Base-by-base conservation (phyloP, 1,284 basidiomycete species). In the Leccinum huronense region DNA sequence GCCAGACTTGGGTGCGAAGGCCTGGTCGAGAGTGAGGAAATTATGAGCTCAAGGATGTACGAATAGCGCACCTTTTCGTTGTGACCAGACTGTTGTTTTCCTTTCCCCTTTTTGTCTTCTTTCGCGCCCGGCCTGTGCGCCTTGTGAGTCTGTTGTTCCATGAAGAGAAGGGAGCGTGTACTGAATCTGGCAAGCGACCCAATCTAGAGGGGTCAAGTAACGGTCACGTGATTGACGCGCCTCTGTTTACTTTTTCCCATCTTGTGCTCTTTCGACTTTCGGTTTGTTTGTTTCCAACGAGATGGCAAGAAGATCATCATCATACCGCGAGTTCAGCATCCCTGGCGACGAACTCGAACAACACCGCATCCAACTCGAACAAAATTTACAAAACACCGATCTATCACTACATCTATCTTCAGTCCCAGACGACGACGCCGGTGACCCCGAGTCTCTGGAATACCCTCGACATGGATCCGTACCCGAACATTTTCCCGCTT, bases 1-100 rank as follows among this genome's bases (percentile, higher is more conserved):
- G 70, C 93, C 94, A 36, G 95, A 97, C 77, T 87, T 89, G 30
- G 94, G 93, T 27, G 95, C 96, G 78, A 99, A 99, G 2, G 97
- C 95, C 91, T 97, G 65, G 7, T 3, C 33, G 23, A 64, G 1
- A 34, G 53, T 61, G 7, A 23, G 23, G 23, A 58, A 30, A 19
- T 33, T 40, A n/a, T 38, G 33, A 63, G 33, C 33, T 36, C 53
- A 38, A 34, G 13, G 61, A 38, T 60, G 14, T n/a, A 16, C 23
- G 23, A 33, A 48, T 16, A n/a, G 59, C 65, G 13, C 27, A 92
- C 94, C 82, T 97, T 98, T 76, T 95, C 94, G 74, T 98, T 98
- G 80, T 89, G 94, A 4, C 89, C 90, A 66, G 86, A 76, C 70
- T 86, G 83, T 63, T 90, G 86, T 70, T 93, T 90, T 30, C 86